A percentile compares a stretch with the other conserved stretches of the same genome.
Conservation (phyloP, 176 grass and related monocot species). For the Paspalum notatum region DNA sequence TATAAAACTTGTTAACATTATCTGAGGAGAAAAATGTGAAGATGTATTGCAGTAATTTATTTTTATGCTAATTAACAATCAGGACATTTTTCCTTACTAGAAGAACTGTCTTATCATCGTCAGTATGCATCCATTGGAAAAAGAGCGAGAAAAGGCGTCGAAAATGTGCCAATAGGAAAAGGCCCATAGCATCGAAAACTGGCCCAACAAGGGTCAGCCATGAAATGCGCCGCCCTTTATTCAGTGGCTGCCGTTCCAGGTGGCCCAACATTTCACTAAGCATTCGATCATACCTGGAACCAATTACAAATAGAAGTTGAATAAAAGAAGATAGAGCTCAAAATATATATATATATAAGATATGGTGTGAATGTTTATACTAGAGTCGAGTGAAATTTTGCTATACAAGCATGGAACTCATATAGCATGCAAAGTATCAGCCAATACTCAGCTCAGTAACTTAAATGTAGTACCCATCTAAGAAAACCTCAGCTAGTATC, state of each 20-base stretch:
- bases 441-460: neutral
- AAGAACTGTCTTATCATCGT: slow-evolving; percentile 81
- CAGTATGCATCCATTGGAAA: slow-evolving; percentile 87
- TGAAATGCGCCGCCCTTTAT: slow-evolving; percentile 65
- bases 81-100: slow-evolving; percentile 51
- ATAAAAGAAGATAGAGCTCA: neutral
- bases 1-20: slow-evolving; percentile 4
- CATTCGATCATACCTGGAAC: slow-evolving; percentile 74
- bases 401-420: neutral
- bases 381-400: neutral
- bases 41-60: neutral
- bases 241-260: slow-evolving; percentile 81
- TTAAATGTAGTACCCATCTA: neutral
- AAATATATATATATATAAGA: neutral
- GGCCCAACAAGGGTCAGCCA: slow-evolving; percentile 80
- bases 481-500: neutral
- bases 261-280: slow-evolving; percentile 90
- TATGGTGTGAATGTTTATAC: neutral
- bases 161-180: slow-evolving; percentile 90
- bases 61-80: neutral
- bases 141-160: slow-evolving; percentile 84
- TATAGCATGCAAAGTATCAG: slow-evolving; percentile 11
- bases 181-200: slow-evolving; percentile 82
- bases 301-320: slow-evolving; percentile 25
- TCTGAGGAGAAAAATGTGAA: neutral